These are phyloP conservation scores for Phylloporus scabripes DNA, from an alignment of 768 basidiomycete genomes.

Conservation along the genomic window DNA sequence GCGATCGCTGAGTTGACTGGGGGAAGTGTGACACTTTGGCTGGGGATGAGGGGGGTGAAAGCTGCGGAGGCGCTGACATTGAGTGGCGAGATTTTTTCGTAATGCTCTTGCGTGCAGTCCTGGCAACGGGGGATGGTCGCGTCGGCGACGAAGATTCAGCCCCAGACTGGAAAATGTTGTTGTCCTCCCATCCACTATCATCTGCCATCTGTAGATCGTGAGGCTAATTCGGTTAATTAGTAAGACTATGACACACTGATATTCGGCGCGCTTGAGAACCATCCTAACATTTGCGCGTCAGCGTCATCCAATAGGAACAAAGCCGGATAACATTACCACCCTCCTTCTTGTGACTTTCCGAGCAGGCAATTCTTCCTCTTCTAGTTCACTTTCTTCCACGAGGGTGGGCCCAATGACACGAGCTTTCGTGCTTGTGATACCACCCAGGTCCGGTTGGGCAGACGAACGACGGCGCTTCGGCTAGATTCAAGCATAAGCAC, in stretches of 20 bases:
- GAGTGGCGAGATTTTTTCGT: slow-evolving; percentile 59
- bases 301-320: background rate
- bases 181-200: slow-evolving; percentile 87
- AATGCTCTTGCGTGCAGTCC: slow-evolving; percentile 37
- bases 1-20: slow-evolving; percentile 31
- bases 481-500: slow-evolving; percentile 33
- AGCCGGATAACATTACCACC: slow-evolving; percentile 36
- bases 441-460: slow-evolving; percentile 64
- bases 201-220: slow-evolving; percentile 35
- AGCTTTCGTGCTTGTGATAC: slow-evolving; percentile 35
- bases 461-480: slow-evolving; percentile 78
- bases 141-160: slow-evolving; percentile 79
- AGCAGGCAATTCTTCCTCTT: slow-evolving; percentile 51
- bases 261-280: slow-evolving; percentile 50
- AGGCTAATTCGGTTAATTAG: slow-evolving; percentile 5
- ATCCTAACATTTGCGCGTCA: slow-evolving; percentile 37
- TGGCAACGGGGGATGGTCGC: slow-evolving; percentile 53
- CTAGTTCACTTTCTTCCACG: slow-evolving; percentile 73
- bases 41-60: slow-evolving; percentile 40
- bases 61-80: slow-evolving; percentile 63
- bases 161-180: slow-evolving; percentile 88
- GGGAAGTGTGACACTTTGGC: slow-evolving; percentile 23
- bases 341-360: slow-evolving; percentile 61
- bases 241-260: slow-evolving; percentile 39
- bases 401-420: slow-evolving; percentile 41